A percentile compares a stretch with the other conserved stretches of the same genome.
Evolutionary conservation across 164 flowering plant species (phyloP).

Genomic region (Tinospora cordifolia): DNA sequence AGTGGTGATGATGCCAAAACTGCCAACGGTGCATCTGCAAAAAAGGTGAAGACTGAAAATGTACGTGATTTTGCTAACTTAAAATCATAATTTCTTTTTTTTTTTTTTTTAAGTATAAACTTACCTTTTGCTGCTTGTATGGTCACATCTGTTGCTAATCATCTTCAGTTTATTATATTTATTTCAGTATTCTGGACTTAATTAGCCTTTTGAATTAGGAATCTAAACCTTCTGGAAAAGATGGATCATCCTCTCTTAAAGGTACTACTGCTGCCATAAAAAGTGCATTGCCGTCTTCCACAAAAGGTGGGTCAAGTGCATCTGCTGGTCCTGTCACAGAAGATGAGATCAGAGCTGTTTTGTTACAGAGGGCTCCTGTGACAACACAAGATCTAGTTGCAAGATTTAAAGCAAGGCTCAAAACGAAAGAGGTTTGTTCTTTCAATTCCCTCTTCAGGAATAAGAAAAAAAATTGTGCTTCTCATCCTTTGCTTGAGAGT

Average conservation of each 20-base stretch:
- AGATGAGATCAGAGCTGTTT: constrained; percentile 79
- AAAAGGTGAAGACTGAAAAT: constrained; percentile 60
- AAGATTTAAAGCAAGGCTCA: constrained; percentile 65
- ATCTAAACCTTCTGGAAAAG: constrained; percentile 45
- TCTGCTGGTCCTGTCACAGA: constrained; percentile 68
- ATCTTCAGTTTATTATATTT: no score
- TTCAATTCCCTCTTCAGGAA: neutral
- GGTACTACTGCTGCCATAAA: constrained; percentile 30
- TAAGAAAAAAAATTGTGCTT: no score
- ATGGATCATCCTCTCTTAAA: constrained; percentile 41
- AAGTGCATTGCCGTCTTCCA: constrained; percentile 30
- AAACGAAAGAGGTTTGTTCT: constrained; percentile 48
- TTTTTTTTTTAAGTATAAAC: neutral
- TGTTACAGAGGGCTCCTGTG: constrained; percentile 57
- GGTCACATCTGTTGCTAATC: no score
- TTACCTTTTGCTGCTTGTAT: no score
- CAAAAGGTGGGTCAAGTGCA: constrained; percentile 31
- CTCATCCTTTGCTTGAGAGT: neutral
- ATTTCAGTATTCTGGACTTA: neutral
- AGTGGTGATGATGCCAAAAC: constrained; percentile 64
- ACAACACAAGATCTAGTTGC: constrained; percentile 89
- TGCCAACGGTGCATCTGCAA: constrained; percentile 46
- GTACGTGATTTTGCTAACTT: constrained; percentile 19
- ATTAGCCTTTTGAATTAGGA: constrained; percentile 33
- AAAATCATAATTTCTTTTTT: neutral